phyloP scores from a whole-genome alignment of 768 basidiomycete genomes.

The Tylopilus rubrobrunneus region DNA sequence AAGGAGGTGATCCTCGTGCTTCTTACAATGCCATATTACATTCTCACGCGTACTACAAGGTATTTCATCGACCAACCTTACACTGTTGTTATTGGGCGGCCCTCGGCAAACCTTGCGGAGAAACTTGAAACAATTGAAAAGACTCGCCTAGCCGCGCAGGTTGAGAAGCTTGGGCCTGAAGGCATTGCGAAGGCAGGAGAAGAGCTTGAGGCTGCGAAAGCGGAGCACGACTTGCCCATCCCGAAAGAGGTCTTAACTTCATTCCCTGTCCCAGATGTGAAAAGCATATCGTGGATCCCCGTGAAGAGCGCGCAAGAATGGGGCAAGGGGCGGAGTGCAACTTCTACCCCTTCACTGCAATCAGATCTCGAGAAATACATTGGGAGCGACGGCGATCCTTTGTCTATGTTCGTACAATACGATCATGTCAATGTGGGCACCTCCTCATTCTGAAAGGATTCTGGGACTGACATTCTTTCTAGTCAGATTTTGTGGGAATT shows the following conservation, averaged over 20 bases:
- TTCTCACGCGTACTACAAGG: constrained; percentile 38
- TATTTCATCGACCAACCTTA: constrained; percentile 74
- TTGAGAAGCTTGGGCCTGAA: constrained; percentile 66
- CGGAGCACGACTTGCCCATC: constrained; percentile 79
- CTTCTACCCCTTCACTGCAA: constrained; percentile 29
- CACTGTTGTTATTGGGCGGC: constrained; percentile 80
- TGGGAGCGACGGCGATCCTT: constrained; percentile 55
- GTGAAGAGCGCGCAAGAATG: constrained; percentile 63
- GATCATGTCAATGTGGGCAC: constrained; percentile 78
- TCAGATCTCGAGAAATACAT: constrained; percentile 59
- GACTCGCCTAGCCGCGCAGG: constrained; percentile 66
- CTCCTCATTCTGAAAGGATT: neutral
- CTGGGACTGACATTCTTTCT: constrained; percentile 1
- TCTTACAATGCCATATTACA: constrained; percentile 1
- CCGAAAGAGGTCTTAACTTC: constrained; percentile 74
- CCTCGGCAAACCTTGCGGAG: constrained; percentile 79
- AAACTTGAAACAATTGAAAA: constrained; percentile 81
- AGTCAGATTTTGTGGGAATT: constrained; percentile 92
- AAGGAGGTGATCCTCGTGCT: constrained; percentile 50
- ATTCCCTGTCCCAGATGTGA: constrained; percentile 91
- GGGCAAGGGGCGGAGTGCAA: constrained; percentile 42
- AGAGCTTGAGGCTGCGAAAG: constrained; percentile 77
- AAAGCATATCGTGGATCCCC: constrained; percentile 90
- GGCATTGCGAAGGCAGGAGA: constrained; percentile 70
- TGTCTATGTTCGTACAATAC: constrained; percentile 91